Evolutionary conservation across 2,329 filamentous ascomycete species (phyloP).

Genomic region (Mycocentrospora acerina): DNA sequence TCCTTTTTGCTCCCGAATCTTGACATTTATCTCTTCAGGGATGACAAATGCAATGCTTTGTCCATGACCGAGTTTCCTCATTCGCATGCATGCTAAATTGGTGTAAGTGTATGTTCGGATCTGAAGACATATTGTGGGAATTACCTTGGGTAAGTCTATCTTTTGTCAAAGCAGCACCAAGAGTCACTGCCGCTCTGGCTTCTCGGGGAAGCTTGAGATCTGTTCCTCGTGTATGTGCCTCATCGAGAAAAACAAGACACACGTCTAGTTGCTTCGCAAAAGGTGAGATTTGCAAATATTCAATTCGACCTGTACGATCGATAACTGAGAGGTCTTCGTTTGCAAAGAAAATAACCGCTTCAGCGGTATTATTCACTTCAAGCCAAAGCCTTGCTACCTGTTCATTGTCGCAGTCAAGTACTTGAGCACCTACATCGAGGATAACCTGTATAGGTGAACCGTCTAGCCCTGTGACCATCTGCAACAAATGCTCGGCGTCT

Average conservation of each 20-base stretch:
- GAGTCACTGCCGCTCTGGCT: slow-evolving; percentile 66
- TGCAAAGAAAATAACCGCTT: too few species aligned
- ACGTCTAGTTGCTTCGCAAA: slow-evolving; percentile 57
- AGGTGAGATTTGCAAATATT: slow-evolving; percentile 59
- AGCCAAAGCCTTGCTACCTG: slow-evolving; percentile 55
- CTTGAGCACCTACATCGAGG: slow-evolving; percentile 69
- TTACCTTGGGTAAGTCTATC: slow-evolving; percentile 66
- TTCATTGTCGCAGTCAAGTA: slow-evolving; percentile 58
- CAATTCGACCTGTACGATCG: slow-evolving; percentile 49
- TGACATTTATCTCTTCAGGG: slow-evolving; percentile 59
- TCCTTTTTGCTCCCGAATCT: slow-evolving; percentile 45
- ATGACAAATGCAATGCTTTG: slow-evolving; percentile 66
- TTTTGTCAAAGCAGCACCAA: slow-evolving; percentile 67
- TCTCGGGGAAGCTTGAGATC: slow-evolving; percentile 62
- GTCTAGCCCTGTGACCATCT: slow-evolving; percentile 43
- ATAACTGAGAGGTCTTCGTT: slow-evolving; percentile 58
- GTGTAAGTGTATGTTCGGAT: slow-evolving; percentile 5
- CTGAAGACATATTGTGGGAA: background rate
- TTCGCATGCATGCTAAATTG: slow-evolving; percentile 55
- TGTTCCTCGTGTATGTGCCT: slow-evolving; percentile 69
- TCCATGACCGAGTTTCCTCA: slow-evolving; percentile 60
- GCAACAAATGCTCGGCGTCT: slow-evolving; percentile 49
- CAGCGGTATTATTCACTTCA: too few species aligned
- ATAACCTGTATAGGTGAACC: slow-evolving; percentile 55
- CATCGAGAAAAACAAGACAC: slow-evolving; percentile 70